phyloP scores from a whole-genome alignment of 805 yeast genomes.

The Lipomyces mesembrius region DNA sequence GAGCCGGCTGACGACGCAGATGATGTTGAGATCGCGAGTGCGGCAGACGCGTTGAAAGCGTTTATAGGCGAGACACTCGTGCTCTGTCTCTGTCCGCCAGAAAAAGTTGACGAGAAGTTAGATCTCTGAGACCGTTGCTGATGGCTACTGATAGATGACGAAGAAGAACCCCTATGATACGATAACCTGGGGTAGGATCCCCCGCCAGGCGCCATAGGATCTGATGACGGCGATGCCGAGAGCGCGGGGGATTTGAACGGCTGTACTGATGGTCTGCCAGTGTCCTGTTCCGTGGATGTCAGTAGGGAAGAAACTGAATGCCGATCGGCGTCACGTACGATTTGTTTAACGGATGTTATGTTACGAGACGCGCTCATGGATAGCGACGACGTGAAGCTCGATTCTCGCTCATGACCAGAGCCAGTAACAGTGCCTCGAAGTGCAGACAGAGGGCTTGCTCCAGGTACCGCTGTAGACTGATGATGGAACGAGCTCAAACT shows the following conservation, averaged over 20 bases:
- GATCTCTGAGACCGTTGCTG: background rate
- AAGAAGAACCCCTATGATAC: slow-evolving; percentile 44
- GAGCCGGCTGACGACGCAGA: slow-evolving; percentile 10
- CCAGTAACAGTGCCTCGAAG: slow-evolving; percentile 4
- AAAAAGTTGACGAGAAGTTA: background rate
- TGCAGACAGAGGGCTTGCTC: slow-evolving; percentile 13
- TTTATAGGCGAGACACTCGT: background rate
- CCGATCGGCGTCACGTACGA: slow-evolving; percentile 39
- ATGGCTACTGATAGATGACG: slow-evolving; percentile 11
- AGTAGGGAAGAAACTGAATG: slow-evolving; percentile 24
- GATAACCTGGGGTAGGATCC: slow-evolving; percentile 48
- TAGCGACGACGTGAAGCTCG: slow-evolving; percentile 1
- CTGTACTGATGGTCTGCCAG: slow-evolving; percentile 50
- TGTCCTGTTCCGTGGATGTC: background rate
- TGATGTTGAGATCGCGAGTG: background rate
- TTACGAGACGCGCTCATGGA: background rate
- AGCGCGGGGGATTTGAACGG: slow-evolving; percentile 70
- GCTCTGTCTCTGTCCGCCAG: background rate
- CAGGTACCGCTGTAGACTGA: slow-evolving; percentile 1
- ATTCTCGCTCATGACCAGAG: background rate
- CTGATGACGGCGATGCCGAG: slow-evolving; percentile 46
- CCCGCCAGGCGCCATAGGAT: slow-evolving; percentile 36
- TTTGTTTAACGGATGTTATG: background rate
- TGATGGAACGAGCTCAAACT: slow-evolving; percentile 14
- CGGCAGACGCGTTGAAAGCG: background rate